Percentiles rank a stretch among this genome's conserved stretches.
Conservation (phyloP, 2,329 filamentous ascomycete genomes). For the Tothia fuscella region DNA sequence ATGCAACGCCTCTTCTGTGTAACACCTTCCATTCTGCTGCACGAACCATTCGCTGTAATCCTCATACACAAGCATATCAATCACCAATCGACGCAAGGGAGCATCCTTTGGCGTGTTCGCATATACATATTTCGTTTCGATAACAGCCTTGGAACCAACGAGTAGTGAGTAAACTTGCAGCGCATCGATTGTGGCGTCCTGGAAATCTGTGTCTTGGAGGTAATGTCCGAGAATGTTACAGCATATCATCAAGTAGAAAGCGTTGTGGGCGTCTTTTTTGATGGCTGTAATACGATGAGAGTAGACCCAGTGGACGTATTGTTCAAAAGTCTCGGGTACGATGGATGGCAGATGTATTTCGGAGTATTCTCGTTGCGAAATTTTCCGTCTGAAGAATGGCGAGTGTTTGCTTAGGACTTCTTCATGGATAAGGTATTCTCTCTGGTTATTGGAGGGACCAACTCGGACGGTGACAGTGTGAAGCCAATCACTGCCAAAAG, state of each 20-base stretch:
- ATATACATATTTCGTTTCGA: too few species aligned
- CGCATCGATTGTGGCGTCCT: background rate
- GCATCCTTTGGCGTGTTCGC: background rate
- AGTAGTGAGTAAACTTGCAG: too few species aligned
- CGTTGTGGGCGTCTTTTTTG: too few species aligned
- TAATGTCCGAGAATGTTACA: background rate
- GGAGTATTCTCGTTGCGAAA: too few species aligned
- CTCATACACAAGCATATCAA: background rate
- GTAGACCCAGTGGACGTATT: constrained; percentile 1
- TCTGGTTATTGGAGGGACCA: too few species aligned
- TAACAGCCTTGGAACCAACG: too few species aligned
- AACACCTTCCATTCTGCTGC: too few species aligned
- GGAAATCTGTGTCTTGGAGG: background rate
- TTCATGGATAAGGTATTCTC: background rate
- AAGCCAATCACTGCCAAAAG: background rate
- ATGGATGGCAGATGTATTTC: background rate
- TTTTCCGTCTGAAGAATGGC: too few species aligned
- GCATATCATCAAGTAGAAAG: too few species aligned
- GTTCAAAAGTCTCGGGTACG: background rate
- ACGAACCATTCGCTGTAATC: too few species aligned
- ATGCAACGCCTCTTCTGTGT: too few species aligned
- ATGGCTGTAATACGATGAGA: too few species aligned
- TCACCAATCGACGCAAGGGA: background rate
- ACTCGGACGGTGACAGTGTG: background rate
- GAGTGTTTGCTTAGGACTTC: background rate